Evolutionary conservation across 495 filamentous ascomycete genomes (phyloP).

Genomic region (Penicillium cosmopolitanum): DNA sequence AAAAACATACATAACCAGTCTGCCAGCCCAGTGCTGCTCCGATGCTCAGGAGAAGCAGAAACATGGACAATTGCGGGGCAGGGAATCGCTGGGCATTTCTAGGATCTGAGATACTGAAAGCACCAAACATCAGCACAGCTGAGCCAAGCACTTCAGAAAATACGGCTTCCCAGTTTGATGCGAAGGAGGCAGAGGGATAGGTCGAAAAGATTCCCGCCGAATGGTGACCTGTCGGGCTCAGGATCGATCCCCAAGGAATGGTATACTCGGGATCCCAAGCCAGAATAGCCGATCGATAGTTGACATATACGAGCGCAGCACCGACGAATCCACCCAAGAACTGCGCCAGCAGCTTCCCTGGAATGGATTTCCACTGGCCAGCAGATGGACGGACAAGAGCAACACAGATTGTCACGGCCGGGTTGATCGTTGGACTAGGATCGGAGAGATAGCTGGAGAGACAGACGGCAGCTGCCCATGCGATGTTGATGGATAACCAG

Average conservation of each 20-base stretch:
- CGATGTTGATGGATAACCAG: constrained; percentile 43
- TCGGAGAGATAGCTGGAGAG: constrained; percentile 35
- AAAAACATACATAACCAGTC: constrained; percentile 39
- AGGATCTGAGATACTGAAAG: constrained; percentile 33
- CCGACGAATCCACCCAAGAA: constrained; percentile 40
- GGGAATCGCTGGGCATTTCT: constrained; percentile 32
- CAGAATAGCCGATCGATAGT: constrained; percentile 39
- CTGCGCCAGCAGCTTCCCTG: constrained; percentile 36
- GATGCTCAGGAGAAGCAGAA: constrained; percentile 37
- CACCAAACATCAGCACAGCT: constrained; percentile 40
- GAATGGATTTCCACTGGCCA: constrained; percentile 36
- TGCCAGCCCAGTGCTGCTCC: constrained; percentile 42
- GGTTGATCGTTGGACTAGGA: constrained; percentile 39
- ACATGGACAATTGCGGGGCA: constrained; percentile 35
- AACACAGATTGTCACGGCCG: constrained; percentile 32
- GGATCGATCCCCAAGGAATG: constrained; percentile 41
- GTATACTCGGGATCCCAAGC: constrained; percentile 44
- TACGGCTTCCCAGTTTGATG: constrained; percentile 40
- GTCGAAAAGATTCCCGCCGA: constrained; percentile 42
- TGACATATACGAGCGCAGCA: constrained; percentile 39
- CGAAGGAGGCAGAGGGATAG: constrained; percentile 31
- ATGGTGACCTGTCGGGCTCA: constrained; percentile 39
- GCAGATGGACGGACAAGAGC: constrained; percentile 36
- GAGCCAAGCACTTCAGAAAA: constrained; percentile 38
- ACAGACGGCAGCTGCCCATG: constrained; percentile 40